A percentile compares a stretch with the other conserved stretches of the same genome.
Evolutionary conservation across 78 protist species (phyloP).

Genomic region (Cavenderia fasciculata): DNA sequence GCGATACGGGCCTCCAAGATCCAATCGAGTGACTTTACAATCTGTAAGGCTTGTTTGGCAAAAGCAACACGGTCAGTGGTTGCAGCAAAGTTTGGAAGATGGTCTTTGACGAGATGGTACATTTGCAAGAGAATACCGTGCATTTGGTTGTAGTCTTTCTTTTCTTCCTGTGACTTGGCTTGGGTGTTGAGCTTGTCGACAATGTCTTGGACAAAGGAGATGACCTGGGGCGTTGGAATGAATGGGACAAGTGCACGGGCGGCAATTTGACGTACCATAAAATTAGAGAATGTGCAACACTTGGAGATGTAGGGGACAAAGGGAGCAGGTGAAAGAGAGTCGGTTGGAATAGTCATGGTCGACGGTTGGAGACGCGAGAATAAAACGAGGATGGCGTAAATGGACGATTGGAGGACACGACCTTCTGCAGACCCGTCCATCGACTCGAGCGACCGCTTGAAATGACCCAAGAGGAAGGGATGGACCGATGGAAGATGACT

Average conservation of each 20-base stretch:
- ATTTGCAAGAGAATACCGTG: slow-evolving; percentile 71
- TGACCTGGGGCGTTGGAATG: slow-evolving; percentile 54
- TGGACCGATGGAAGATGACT: slow-evolving; percentile 66
- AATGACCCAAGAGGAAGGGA: slow-evolving; percentile 71
- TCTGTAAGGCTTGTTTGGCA: not conserved
- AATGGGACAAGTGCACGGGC: slow-evolving; percentile 78
- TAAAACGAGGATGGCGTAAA: slow-evolving; percentile 59
- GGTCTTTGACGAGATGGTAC: slow-evolving; percentile 43
- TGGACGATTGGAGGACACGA: slow-evolving; percentile 40
- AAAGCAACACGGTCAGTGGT: slow-evolving; percentile 6
- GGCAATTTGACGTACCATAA: slow-evolving; percentile 78
- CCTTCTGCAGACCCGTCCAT: slow-evolving; percentile 9
- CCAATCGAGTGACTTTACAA: slow-evolving; percentile 5
- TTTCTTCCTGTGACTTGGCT: not conserved
- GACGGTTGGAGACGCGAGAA: slow-evolving; percentile 74
- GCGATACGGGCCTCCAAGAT: not conserved
- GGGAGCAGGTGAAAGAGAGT: slow-evolving; percentile 49
- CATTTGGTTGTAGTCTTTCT: not conserved
- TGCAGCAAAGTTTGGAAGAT: slow-evolving; percentile 21
- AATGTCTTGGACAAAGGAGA: slow-evolving; percentile 17
- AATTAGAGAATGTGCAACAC: slow-evolving; percentile 74
- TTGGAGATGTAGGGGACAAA: slow-evolving; percentile 64
- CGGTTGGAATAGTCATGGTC: slow-evolving; percentile 59
- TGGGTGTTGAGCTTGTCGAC: no score
- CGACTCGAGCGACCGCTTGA: not conserved